Evolutionary conservation across 23 red algal species (phyloP).

Genomic region (Cyanidiococcus yangmingshanensis): DNA sequence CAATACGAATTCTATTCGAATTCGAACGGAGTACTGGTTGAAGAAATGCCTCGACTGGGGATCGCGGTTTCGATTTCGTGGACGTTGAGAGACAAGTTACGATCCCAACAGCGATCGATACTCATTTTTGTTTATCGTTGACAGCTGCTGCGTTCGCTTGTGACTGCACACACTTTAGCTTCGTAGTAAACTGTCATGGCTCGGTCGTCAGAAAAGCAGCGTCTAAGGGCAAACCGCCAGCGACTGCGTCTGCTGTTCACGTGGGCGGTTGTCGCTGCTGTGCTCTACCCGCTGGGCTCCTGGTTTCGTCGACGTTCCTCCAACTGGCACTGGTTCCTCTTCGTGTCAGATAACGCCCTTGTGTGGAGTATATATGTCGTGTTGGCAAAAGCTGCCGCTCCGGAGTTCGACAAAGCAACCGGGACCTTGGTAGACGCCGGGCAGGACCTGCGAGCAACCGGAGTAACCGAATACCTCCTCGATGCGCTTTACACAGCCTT

Average conservation of each 20-base stretch:
- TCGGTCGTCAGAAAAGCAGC: not conserved
- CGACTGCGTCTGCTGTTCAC: not conserved
- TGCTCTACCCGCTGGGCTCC: not conserved
- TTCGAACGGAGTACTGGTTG: too few species aligned
- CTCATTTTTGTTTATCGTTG: too few species aligned
- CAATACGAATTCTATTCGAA: too few species aligned
- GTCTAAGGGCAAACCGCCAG: not conserved
- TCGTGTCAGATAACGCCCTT: not conserved
- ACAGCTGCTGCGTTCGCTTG: too few species aligned
- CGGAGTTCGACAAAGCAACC: conserved; percentile 4
- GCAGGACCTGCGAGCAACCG: not conserved
- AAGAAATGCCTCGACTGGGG: too few species aligned
- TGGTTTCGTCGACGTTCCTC: not conserved
- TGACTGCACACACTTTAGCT: too few species aligned
- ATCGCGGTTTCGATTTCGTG: too few species aligned
- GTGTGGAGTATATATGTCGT: not conserved
- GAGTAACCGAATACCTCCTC: not conserved
- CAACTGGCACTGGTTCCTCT: not conserved
- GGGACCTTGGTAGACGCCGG: conserved; percentile 8
- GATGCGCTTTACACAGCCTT: not conserved
- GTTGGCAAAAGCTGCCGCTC: not conserved
- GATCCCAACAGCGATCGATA: too few species aligned
- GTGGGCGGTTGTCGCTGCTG: not conserved
- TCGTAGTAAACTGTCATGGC: conserved; percentile 3
- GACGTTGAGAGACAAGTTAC: too few species aligned